Evolutionary conservation across 805 yeast species (phyloP).

Genomic region (Sugiyamaella boreocaroliniensis): DNA sequence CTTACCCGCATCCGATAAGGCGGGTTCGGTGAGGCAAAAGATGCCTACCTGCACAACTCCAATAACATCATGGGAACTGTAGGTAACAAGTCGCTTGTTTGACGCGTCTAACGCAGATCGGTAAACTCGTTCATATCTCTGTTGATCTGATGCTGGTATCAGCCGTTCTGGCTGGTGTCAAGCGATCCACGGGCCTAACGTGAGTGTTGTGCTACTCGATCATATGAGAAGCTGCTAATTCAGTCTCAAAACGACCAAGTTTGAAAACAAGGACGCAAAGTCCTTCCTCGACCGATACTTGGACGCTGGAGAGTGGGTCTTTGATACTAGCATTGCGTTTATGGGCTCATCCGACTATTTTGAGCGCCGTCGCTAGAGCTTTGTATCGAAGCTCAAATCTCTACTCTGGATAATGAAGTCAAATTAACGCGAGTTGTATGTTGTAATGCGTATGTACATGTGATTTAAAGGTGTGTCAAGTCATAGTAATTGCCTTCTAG

Average conservation of each 20-base stretch:
- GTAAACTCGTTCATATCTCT: conserved; percentile 62
- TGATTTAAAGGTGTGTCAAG: too few relatives aligned
- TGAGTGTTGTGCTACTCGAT: conserved; percentile 19
- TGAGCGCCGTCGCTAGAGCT: conserved; percentile 28
- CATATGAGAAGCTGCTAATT: background rate
- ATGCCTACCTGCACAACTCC: background rate
- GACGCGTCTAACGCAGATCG: conserved; percentile 30
- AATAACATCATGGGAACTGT: conserved; percentile 15
- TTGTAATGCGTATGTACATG: too few relatives aligned
- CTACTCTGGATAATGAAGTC: background rate
- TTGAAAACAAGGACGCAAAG: conserved; percentile 43
- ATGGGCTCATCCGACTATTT: conserved; percentile 72
- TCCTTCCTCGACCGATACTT: conserved; percentile 53
- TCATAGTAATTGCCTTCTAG: too few relatives aligned
- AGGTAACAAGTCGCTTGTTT: conserved; percentile 1
- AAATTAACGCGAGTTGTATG: too few relatives aligned
- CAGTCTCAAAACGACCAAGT: conserved; percentile 40
- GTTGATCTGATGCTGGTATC: conserved; percentile 74
- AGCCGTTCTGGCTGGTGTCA: conserved; percentile 77
- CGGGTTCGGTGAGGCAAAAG: background rate
- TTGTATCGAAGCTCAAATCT: background rate
- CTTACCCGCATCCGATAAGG: background rate
- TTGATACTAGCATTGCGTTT: conserved; percentile 63
- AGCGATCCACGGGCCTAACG: conserved; percentile 72
- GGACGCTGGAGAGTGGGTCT: conserved; percentile 76